A percentile compares a stretch with the other conserved stretches of the same genome.
Conservation (phyloP, 164 flowering plant species). For the Vitis rotundifolia region DNA sequence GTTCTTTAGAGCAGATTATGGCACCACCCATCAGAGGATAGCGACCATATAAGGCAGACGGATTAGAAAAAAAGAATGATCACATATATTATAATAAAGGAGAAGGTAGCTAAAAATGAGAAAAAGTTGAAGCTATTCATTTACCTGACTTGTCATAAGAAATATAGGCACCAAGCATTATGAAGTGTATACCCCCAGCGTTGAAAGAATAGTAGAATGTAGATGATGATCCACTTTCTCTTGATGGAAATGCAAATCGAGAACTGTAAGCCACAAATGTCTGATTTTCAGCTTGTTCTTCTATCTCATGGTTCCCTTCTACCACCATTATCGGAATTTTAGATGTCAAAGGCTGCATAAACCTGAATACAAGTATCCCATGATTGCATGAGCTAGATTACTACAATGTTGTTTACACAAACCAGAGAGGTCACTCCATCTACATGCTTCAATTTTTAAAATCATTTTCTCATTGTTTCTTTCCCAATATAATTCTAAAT, state of each 20-base stretch:
- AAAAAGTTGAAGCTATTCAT: not conserved
- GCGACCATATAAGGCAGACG: too few species aligned
- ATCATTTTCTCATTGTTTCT: too few species aligned
- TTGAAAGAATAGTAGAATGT: slow-evolving; percentile 88
- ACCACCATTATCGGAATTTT: slow-evolving; percentile 91
- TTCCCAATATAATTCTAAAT: too few species aligned
- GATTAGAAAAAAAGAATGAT: not conserved
- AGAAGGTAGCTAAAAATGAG: not conserved
- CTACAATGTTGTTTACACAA: too few species aligned
- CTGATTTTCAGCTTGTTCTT: slow-evolving; percentile 59
- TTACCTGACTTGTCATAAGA: slow-evolving; percentile 65
- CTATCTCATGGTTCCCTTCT: slow-evolving; percentile 95
- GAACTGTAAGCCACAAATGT: slow-evolving; percentile 81
- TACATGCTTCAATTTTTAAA: too few species aligned
- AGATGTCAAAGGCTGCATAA: slow-evolving; percentile 80
- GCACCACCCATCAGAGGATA: too few species aligned
- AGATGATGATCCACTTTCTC: slow-evolving; percentile 79
- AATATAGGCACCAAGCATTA: slow-evolving; percentile 87
- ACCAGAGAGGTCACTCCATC: too few species aligned
- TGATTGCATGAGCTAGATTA: not conserved
- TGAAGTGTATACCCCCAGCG: slow-evolving; percentile 93
- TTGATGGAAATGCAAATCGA: slow-evolving; percentile 84
- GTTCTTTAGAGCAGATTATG: too few species aligned
- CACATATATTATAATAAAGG: not conserved
- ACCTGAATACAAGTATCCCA: slow-evolving; percentile 43